Conservation (phyloP, 2,329 filamentous ascomycete species). For the Fusarium lateritium region DNA sequence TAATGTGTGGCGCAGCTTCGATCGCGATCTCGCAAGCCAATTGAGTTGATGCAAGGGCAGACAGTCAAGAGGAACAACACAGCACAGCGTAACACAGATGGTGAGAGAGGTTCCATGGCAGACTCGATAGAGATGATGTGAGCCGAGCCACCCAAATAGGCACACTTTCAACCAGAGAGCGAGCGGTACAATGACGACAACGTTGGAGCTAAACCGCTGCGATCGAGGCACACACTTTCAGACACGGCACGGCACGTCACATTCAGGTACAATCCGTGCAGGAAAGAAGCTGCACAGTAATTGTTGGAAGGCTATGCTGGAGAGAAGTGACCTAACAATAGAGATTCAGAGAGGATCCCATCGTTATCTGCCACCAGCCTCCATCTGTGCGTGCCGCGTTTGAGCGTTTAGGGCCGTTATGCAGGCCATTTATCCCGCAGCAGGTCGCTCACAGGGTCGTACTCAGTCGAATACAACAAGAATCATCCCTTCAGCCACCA, state of each 20-base stretch:
- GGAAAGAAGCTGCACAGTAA: background rate
- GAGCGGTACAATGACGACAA: slow-evolving; percentile 31
- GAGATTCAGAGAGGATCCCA: slow-evolving; percentile 5
- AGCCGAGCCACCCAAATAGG: slow-evolving; percentile 24
- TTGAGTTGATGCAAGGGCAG: slow-evolving; percentile 26
- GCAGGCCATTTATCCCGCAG: slow-evolving; percentile 18
- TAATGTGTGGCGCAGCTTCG: slow-evolving; percentile 27
- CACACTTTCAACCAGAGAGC: slow-evolving; percentile 7
- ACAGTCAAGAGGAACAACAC: background rate
- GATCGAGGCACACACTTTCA: slow-evolving; percentile 26
- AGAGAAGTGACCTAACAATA: slow-evolving; percentile 1
- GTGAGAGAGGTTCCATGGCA: slow-evolving; percentile 8
- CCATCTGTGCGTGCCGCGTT: slow-evolving; percentile 31
- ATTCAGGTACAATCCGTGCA: slow-evolving; percentile 9
- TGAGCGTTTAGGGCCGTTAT: slow-evolving; percentile 20
- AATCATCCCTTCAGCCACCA: slow-evolving; percentile 38
- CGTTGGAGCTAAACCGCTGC: slow-evolving; percentile 34
- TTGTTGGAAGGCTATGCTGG: background rate
- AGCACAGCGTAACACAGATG: slow-evolving; percentile 15
- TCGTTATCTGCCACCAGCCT: slow-evolving; percentile 16
- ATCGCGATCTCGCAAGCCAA: slow-evolving; percentile 23
- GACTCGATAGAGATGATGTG: slow-evolving; percentile 28
- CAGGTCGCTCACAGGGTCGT: slow-evolving; percentile 23
- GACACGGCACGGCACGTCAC: slow-evolving; percentile 35
- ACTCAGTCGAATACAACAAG: slow-evolving; percentile 9